Percentiles rank a stretch among this genome's conserved stretches.
Evolutionary conservation across 768 basidiomycete species (phyloP).

Genomic region (Lentinula guzmanii): DNA sequence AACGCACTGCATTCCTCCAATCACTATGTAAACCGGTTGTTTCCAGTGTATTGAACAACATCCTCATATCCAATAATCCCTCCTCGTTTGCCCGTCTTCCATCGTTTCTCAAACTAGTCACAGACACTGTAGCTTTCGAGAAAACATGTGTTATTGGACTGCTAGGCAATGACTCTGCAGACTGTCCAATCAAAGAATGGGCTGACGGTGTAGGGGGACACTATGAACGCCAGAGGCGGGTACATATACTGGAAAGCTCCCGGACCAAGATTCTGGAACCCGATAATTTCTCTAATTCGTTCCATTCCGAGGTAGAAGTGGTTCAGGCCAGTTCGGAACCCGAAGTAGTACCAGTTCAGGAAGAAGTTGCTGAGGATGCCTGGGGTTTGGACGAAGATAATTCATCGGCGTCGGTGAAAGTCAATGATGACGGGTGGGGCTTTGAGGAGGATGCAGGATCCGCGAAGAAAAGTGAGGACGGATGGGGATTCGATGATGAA

Average conservation of each 20-base stretch:
- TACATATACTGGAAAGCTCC: conserved; percentile 57
- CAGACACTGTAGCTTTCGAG: conserved; percentile 65
- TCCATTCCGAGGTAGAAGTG: conserved; percentile 30
- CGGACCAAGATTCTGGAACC: conserved; percentile 46
- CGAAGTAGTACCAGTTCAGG: conserved; percentile 14
- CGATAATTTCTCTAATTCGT: conserved; percentile 31
- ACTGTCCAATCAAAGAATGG: conserved; percentile 62
- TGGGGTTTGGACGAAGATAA: conserved; percentile 48
- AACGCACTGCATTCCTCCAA: conserved; percentile 41
- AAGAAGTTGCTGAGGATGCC: conserved; percentile 27
- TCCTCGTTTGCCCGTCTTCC: conserved; percentile 55
- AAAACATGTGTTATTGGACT: conserved; percentile 40
- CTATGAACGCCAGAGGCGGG: conserved; percentile 74
- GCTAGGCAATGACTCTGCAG: conserved; percentile 40
- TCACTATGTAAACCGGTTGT: conserved; percentile 58
- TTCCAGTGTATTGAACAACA: conserved; percentile 52
- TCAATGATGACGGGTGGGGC: conserved; percentile 41
- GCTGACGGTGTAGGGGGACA: conserved; percentile 59
- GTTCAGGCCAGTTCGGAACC: conserved; percentile 25
- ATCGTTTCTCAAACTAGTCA: conserved; percentile 51
- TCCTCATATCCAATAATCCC: conserved; percentile 70
- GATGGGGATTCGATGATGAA: conserved; percentile 9
- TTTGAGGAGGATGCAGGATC: conserved; percentile 35
- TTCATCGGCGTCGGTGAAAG: conserved; percentile 22
- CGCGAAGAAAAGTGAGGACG: conserved; percentile 5